These are phyloP conservation scores for Heterobasidion annosum DNA, from an alignment of 1,284 basidiomycete genomes.

Conservation along the genomic window DNA sequence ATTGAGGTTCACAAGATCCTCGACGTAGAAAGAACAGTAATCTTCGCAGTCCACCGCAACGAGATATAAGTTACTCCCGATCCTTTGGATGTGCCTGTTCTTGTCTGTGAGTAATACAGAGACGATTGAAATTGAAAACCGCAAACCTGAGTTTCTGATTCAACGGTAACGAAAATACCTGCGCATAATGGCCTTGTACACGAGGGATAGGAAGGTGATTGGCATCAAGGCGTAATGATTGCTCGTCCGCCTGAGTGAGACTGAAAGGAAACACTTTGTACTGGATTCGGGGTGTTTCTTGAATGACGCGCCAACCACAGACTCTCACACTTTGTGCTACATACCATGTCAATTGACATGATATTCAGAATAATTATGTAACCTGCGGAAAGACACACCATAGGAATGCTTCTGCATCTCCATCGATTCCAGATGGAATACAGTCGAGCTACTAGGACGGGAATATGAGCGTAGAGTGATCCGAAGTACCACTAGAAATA, in stretches of 20 bases:
- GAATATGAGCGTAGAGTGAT: no score
- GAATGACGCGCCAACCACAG: not conserved
- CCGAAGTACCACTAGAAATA: no score
- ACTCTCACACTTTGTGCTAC: not conserved
- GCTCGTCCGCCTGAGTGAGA: not conserved
- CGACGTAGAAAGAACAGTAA: conserved; percentile 30
- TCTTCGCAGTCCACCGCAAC: conserved; percentile 24
- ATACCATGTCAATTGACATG: no score
- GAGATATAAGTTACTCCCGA: conserved; percentile 11
- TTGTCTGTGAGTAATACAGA: not conserved
- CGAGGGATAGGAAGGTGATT: not conserved
- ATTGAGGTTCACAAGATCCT: conserved; percentile 20
- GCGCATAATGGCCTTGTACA: not conserved
- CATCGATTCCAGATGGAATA: no score
- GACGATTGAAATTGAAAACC: not conserved
- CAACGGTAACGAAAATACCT: not conserved
- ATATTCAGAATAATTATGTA: no score
- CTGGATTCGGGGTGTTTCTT: not conserved
- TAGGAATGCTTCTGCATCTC: no score
- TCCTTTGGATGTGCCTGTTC: not conserved
- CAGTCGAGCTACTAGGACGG: no score
- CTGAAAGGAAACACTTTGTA: not conserved
- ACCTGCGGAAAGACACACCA: no score
- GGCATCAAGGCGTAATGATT: not conserved
- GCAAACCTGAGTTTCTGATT: not conserved